Percentiles rank a stretch among this genome's conserved stretches.
These are phyloP conservation scores for Madurella fahalii DNA, from an alignment of 2,329 filamentous ascomycete genomes.

Conservation along the genomic window DNA sequence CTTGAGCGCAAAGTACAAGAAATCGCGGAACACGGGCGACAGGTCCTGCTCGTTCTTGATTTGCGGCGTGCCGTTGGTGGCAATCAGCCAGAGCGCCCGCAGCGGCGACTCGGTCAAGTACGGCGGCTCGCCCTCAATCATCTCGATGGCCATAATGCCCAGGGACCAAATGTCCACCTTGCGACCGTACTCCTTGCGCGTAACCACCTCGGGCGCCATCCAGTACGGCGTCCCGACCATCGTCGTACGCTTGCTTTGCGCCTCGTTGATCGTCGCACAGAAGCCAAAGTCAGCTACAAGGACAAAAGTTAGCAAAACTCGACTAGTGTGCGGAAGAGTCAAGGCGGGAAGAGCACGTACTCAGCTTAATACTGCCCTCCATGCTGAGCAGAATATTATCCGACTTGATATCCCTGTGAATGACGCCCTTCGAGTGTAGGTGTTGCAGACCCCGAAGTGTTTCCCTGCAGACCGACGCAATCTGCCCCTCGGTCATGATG, in stretches of 20 bases:
- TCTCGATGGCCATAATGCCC: slow-evolving; percentile 99
- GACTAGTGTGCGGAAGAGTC: not conserved
- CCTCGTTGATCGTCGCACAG: slow-evolving; percentile 96
- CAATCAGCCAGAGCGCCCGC: slow-evolving; percentile 90
- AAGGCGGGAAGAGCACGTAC: slow-evolving; percentile 50
- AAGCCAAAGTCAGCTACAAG: slow-evolving; percentile 88
- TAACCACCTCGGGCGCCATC: slow-evolving; percentile 99
- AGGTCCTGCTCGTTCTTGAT: slow-evolving; percentile 91
- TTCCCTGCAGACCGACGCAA: slow-evolving; percentile 92
- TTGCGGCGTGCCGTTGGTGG: slow-evolving; percentile 88
- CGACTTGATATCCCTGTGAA: slow-evolving; percentile 98
- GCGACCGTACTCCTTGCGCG: slow-evolving; percentile 92
- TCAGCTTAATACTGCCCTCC: slow-evolving; percentile 96
- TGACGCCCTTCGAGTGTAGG: slow-evolving; percentile 94
- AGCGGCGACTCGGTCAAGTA: slow-evolving; percentile 94
- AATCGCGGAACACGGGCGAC: slow-evolving; percentile 80
- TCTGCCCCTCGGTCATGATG: slow-evolving; percentile 97
- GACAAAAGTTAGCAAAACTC: slow-evolving; percentile 4
- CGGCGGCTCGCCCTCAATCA: slow-evolving; percentile 98
- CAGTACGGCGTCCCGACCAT: slow-evolving; percentile 99
- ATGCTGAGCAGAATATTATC: slow-evolving; percentile 94
- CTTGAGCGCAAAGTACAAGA: slow-evolving; percentile 87
- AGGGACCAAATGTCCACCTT: slow-evolving; percentile 99
- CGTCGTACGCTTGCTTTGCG: slow-evolving; percentile 93
- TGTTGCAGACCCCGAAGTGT: slow-evolving; percentile 89